phyloP scores from a whole-genome alignment of 2,329 filamentous ascomycete species.

The Zymoseptoria pseudotritici region DNA sequence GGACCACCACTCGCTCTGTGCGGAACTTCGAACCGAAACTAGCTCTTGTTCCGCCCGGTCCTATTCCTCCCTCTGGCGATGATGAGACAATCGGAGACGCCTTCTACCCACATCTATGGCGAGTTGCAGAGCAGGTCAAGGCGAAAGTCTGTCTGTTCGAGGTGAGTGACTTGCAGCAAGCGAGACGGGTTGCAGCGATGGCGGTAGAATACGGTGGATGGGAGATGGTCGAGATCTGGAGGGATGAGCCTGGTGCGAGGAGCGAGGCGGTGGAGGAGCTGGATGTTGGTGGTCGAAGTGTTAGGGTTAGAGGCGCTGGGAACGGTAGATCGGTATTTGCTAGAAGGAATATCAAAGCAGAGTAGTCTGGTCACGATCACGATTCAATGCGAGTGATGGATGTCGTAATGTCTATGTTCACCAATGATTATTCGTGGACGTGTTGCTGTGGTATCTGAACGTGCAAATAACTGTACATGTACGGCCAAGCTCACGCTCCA shows the following conservation, averaged over 20 bases:
- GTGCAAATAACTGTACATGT: no score
- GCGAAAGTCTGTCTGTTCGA: conserved; percentile 60
- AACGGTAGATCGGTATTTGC: conserved; percentile 40
- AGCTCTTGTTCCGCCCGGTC: conserved; percentile 61
- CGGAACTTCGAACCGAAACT: conserved; percentile 71
- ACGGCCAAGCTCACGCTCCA: no score
- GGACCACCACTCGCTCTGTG: conserved; percentile 64
- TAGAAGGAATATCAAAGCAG: conserved; percentile 6
- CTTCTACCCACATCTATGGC: conserved; percentile 62
- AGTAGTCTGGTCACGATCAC: not conserved
- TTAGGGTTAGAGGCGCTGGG: conserved; percentile 33
- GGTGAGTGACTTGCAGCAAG: conserved; percentile 63
- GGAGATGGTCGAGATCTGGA: conserved; percentile 58
- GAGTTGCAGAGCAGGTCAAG: conserved; percentile 43
- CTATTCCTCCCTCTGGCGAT: conserved; percentile 4
- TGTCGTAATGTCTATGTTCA: not conserved
- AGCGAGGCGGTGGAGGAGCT: conserved; percentile 20
- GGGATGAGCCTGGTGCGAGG: conserved; percentile 49
- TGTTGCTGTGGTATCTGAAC: no score
- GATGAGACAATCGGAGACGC: conserved; percentile 37
- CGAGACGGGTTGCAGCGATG: conserved; percentile 52
- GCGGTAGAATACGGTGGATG: conserved; percentile 32
- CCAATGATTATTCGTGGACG: no score
- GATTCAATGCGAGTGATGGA: not conserved
- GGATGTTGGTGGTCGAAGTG: conserved; percentile 1